A percentile compares a stretch with the other conserved stretches of the same genome.
Conservation (phyloP, 192 early-diverging fungal species). For the Geosiphon pyriformis region DNA sequence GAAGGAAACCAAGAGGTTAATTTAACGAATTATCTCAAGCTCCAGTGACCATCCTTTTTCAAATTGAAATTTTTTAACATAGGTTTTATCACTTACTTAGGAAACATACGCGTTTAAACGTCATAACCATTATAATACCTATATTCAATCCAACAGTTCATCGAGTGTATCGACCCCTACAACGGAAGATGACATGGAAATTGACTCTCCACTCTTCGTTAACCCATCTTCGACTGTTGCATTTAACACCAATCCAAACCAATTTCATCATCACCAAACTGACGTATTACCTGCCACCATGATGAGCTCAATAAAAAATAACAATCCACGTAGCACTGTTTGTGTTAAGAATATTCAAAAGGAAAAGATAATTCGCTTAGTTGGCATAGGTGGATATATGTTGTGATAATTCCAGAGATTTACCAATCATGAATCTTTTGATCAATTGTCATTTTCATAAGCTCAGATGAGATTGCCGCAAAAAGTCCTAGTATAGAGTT, state of each 20-base stretch:
- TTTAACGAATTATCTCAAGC: background rate
- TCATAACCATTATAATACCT: background rate
- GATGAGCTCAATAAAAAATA: background rate
- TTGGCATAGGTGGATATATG: background rate
- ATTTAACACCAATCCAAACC: constrained; percentile 6
- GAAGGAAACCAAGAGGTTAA: background rate
- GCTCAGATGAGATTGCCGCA: too few relatives aligned
- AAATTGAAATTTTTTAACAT: background rate
- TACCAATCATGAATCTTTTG: too few relatives aligned
- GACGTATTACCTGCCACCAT: background rate
- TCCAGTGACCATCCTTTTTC: background rate
- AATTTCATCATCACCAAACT: constrained; percentile 6
- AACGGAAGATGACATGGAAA: background rate
- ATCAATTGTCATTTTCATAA: too few relatives aligned
- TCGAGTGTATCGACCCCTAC: background rate
- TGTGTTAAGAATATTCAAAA: background rate
- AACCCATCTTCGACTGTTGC: background rate
- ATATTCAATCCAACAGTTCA: background rate
- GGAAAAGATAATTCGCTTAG: background rate
- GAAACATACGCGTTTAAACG: background rate
- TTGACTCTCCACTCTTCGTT: background rate
- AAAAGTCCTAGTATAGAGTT: too few relatives aligned
- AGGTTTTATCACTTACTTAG: background rate
- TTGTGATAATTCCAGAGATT: too few relatives aligned
- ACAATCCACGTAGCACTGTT: background rate